Percentiles rank a stretch among this genome's conserved stretches.
phyloP scores from a whole-genome alignment of 371 early-diverging fungal genomes.

The Rhizomucor miehei region DNA sequence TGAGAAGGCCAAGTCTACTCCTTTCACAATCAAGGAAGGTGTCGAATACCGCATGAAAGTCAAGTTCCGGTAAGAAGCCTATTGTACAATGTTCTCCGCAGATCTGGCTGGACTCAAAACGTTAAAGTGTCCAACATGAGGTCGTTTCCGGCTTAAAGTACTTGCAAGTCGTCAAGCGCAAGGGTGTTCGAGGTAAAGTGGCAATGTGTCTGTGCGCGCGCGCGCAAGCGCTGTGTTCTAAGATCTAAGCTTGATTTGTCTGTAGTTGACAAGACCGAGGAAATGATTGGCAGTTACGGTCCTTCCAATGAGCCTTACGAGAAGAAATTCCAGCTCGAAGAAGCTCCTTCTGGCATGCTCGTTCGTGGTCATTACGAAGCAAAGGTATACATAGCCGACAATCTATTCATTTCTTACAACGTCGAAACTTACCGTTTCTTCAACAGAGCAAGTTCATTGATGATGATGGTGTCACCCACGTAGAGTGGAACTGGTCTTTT shows the following conservation, averaged over 20 bases:
- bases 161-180: conserved; percentile 89
- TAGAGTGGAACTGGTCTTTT: conserved; percentile 67
- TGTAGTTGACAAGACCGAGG: conserved; percentile 92
- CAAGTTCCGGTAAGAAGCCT: conserved; percentile 71
- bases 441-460: conserved; percentile 58
- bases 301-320: conserved; percentile 76
- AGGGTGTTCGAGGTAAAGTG: conserved; percentile 73
- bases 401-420: no score
- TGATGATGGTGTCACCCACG: conserved; percentile 58
- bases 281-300: conserved; percentile 96
- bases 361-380: conserved; percentile 90
- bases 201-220: no score
- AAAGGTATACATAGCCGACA: conserved; percentile 43
- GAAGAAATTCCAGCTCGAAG: conserved; percentile 81
- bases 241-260: conserved; percentile 1
- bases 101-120: not conserved
- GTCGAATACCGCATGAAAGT: conserved; percentile 92
- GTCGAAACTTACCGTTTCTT: no score
- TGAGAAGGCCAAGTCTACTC: conserved; percentile 62
- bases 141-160: conserved; percentile 95
- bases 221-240: not conserved
- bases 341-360: conserved; percentile 89
- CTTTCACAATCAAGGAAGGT: conserved; percentile 94
- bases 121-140: conserved; percentile 82
- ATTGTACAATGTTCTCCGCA: conserved; percentile 2